Evolutionary conservation across 108 stramenopile genomes (phyloP).

Genomic region (Nitzschia inconspicua): DNA sequence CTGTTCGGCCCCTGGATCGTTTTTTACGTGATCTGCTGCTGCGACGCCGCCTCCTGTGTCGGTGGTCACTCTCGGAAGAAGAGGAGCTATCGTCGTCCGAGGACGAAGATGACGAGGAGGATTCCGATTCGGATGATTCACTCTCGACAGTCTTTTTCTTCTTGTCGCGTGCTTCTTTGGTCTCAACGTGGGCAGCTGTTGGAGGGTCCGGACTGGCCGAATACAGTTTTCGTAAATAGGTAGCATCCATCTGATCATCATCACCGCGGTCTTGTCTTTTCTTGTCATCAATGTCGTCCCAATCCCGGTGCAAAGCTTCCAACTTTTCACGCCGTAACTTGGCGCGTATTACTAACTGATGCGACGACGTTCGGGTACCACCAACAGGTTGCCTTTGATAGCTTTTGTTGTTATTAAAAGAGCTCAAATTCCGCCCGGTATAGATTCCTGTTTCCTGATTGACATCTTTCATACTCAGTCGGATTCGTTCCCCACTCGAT

Average conservation of each 20-base stretch:
- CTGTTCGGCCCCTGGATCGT: not conserved
- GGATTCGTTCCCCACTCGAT: constrained; percentile 36
- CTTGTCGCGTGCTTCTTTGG: not conserved
- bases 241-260: constrained; percentile 20
- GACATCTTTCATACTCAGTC: constrained; percentile 65
- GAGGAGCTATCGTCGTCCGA: constrained; percentile 29
- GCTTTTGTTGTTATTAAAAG: constrained; percentile 19
- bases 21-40: constrained; percentile 2
- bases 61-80: constrained; percentile 29
- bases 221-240: constrained; percentile 32
- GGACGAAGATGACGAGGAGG: constrained; percentile 26
- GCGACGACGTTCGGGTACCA: constrained; percentile 22
- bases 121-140: constrained; percentile 1
- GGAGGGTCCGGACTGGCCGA: constrained; percentile 38
- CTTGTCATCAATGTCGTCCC: constrained; percentile 4
- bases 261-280: constrained; percentile 3
- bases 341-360: constrained; percentile 26
- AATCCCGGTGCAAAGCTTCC: constrained; percentile 3
- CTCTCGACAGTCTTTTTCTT: constrained; percentile 3
- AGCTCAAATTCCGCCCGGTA: constrained; percentile 18
- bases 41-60: not conserved
- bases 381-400: constrained; percentile 21
- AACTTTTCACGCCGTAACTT: constrained; percentile 21
- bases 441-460: constrained; percentile 54
- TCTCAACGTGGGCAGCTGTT: too few species aligned